Conservation (phyloP, 73 alveolate genomes). For the Blepharisma japonicum region DNA sequence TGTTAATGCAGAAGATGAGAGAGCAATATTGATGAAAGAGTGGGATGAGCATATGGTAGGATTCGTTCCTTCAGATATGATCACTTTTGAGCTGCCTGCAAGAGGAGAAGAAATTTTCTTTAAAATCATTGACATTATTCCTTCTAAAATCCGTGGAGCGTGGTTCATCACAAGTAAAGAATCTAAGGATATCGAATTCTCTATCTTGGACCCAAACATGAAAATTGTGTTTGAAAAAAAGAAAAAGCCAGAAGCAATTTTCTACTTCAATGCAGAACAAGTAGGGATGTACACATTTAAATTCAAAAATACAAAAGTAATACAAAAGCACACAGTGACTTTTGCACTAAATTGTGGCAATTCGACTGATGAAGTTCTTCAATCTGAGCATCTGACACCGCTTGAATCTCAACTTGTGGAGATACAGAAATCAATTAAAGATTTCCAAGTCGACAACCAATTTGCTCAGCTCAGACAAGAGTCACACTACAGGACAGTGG, state of each 20-base stretch:
- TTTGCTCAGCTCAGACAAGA: constrained; percentile 32
- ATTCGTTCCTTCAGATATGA: constrained; percentile 19
- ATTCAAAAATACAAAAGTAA: constrained; percentile 6
- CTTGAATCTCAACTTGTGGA: background rate
- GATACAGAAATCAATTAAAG: background rate
- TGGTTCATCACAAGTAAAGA: constrained; percentile 1
- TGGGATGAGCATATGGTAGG: constrained; percentile 29
- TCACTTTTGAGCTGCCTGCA: constrained; percentile 31
- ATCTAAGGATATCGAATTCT: background rate
- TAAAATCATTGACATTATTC: background rate
- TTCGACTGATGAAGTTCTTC: background rate
- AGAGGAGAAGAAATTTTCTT: constrained; percentile 27
- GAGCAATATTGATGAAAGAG: constrained; percentile 2
- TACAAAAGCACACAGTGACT: background rate
- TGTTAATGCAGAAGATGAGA: constrained; percentile 26
- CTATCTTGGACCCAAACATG: background rate
- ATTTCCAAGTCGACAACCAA: constrained; percentile 26
- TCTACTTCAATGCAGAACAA: background rate
- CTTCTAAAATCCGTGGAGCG: constrained; percentile 23
- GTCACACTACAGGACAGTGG: constrained; percentile 28
- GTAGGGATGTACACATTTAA: constrained; percentile 14
- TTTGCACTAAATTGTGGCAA: constrained; percentile 24
- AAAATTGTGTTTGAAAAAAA: constrained; percentile 9
- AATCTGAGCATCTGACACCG: constrained; percentile 31
- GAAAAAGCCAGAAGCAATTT: constrained; percentile 21